A percentile compares a stretch with the other conserved stretches of the same genome.
Conservation (phyloP, 208 protist genomes). For the Wallacemonas sp. region DNA sequence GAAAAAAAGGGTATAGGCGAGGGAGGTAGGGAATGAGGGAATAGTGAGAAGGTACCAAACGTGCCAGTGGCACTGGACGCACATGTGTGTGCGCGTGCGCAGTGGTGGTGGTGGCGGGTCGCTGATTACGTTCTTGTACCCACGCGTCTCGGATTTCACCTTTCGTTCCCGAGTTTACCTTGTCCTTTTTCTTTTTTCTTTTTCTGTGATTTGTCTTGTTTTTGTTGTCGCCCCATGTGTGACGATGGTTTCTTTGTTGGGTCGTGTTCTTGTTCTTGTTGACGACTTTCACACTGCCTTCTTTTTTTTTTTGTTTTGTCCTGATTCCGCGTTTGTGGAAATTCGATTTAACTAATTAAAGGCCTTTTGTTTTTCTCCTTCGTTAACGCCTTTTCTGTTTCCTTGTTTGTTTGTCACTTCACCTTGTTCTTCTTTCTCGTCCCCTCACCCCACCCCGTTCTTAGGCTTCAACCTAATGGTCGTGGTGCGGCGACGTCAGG, state of each 20-base stretch:
- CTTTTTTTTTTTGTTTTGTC: conserved; percentile 15
- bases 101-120: too few relatives aligned
- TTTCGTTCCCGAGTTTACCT: neutral
- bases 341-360: conserved; percentile 10
- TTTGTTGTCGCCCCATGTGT: neutral
- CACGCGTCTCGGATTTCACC: neutral
- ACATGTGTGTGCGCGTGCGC: neutral
- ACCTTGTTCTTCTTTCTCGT: too few relatives aligned
- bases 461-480: too few relatives aligned
- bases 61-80: neutral
- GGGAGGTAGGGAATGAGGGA: too few relatives aligned
- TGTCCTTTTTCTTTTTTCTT: conserved; percentile 19
- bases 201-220: conserved; percentile 2
- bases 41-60: too few relatives aligned
- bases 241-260: conserved; percentile 5
- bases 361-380: conserved; percentile 9
- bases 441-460: too few relatives aligned
- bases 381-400: conserved; percentile 1
- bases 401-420: conserved; percentile 3
- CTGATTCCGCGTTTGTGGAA: neutral
- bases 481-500: too few relatives aligned
- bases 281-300: neutral
- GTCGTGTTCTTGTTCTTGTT: conserved; percentile 12
- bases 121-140: too few relatives aligned
- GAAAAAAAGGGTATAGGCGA: too few relatives aligned